Conservation (phyloP, 1,284 basidiomycete species). For the Chiua sp. region DNA sequence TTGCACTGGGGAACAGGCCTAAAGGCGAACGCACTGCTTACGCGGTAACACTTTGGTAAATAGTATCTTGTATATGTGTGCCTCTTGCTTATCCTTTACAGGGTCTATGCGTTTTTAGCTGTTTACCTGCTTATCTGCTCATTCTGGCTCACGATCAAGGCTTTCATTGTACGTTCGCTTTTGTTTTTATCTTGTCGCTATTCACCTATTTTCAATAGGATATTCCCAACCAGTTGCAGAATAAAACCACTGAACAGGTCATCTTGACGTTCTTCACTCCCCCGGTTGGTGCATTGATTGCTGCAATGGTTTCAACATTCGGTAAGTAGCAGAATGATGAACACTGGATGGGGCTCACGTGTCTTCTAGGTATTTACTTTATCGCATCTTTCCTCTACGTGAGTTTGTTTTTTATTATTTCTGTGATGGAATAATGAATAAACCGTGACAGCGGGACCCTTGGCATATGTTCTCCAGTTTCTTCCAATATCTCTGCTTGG, state of each 20-base stretch:
- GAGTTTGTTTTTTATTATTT: slow-evolving; percentile 36
- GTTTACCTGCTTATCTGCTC: slow-evolving; percentile 87
- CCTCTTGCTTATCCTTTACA: slow-evolving; percentile 36
- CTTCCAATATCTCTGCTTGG: slow-evolving; percentile 89
- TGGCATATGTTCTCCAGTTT: slow-evolving; percentile 99
- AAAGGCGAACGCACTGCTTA: slow-evolving; percentile 93
- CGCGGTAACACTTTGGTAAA: slow-evolving; percentile 77
- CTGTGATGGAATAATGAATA: background rate
- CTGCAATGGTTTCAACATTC: slow-evolving; percentile 89
- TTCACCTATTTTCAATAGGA: slow-evolving; percentile 43
- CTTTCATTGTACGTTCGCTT: slow-evolving; percentile 65
- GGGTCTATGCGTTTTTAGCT: slow-evolving; percentile 82
- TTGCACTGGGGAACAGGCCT: slow-evolving; percentile 95
- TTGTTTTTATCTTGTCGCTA: background rate
- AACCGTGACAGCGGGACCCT: slow-evolving; percentile 77
- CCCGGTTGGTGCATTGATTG: slow-evolving; percentile 84
- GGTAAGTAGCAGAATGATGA: slow-evolving; percentile 48
- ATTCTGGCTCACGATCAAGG: slow-evolving; percentile 79
- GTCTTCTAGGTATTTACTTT: slow-evolving; percentile 72
- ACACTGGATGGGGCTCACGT: background rate
- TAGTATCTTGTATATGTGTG: slow-evolving; percentile 14
- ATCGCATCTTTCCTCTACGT: slow-evolving; percentile 91
- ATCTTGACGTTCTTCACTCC: slow-evolving; percentile 69
- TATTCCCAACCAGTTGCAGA: slow-evolving; percentile 58
- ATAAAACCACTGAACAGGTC: slow-evolving; percentile 51